Evolutionary conservation across 164 flowering plant genomes (phyloP), one percentile per base, ranked within the genome.

Genomic region (grape (Vitis vinifera)): DNA sequence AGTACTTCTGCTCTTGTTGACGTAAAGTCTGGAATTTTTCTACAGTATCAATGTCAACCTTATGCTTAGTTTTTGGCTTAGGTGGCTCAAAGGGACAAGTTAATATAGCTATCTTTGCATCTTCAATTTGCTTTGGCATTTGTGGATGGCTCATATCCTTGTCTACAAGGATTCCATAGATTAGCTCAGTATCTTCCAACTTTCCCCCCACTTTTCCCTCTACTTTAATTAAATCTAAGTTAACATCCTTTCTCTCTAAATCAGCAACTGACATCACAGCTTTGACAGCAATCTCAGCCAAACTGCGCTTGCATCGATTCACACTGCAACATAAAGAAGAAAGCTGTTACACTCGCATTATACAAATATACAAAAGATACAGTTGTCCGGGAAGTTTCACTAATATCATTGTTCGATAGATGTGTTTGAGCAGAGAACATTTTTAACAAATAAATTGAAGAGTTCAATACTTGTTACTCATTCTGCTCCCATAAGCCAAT

Each of bases 31-130:
- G 90, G 74, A 95, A 95, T 81, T 95, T 93, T 58, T 95, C 99
- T 51, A 93, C 97, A 1, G 97, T 85, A 81, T 95, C 97, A 76
- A 95, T 93, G 71, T 95, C 99, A 79, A 95, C 97, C 96, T 95
- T 95, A 90, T 95, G 99, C 78, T 95, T 95, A 62, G 99, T 93
- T 82, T 95, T 95, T 67, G 98, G 99, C 88, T 95, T 95, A 1
- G 99, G 97, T 44, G 99, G 99, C 88, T 95, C 98, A 87, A 95
- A 95, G 11, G 99, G 98, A 78, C 97, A 95, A 62, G 99, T 95
- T 82, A 95, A 74, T n/a, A 95, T 95, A 15, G 98, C 97, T 82
- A 95, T 93, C 37, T 89, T 85, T 17, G 98, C 98, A 85, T 95
- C 85, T 78, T 86, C 89, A 79, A 95, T 95, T 67, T 72, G 76